phyloP scores from a whole-genome alignment of 257 asterid genomes.

The Solanum sitiens region DNA sequence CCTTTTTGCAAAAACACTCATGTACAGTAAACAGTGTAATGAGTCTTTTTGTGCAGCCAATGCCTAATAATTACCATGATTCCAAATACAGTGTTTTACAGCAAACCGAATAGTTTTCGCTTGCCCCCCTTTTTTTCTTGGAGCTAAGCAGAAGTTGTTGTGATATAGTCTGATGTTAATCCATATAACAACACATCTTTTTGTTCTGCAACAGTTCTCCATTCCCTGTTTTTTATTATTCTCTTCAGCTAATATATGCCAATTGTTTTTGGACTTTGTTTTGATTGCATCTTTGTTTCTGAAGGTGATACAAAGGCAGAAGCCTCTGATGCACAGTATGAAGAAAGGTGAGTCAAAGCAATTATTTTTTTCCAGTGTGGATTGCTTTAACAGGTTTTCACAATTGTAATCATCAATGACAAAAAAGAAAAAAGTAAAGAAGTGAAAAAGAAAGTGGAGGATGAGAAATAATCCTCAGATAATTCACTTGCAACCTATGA shows the following conservation, averaged over 20 bases:
- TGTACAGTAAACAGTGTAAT: background rate
- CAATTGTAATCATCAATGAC: background rate
- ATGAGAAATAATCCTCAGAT: background rate
- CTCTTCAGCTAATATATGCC: background rate
- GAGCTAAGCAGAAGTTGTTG: background rate
- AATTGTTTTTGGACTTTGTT: background rate
- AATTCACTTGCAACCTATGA: background rate
- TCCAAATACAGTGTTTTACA: background rate
- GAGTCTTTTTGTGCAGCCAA: background rate
- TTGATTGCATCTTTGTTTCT: constrained; percentile 3
- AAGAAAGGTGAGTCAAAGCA: constrained; percentile 25
- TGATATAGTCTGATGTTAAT: background rate
- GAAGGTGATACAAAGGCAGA: constrained; percentile 34
- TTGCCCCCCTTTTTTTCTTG: background rate
- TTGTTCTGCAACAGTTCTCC: background rate
- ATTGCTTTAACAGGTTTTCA: background rate
- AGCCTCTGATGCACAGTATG: constrained; percentile 22
- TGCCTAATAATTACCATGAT: background rate
- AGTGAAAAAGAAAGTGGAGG: background rate
- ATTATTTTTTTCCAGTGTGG: background rate
- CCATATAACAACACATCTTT: background rate
- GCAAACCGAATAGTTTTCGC: background rate
- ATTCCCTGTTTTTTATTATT: background rate
- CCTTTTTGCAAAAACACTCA: background rate
- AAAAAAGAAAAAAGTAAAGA: background rate